Base-by-base conservation (phyloP, 441 rosid genomes). In the Monsonia emarginata region DNA sequence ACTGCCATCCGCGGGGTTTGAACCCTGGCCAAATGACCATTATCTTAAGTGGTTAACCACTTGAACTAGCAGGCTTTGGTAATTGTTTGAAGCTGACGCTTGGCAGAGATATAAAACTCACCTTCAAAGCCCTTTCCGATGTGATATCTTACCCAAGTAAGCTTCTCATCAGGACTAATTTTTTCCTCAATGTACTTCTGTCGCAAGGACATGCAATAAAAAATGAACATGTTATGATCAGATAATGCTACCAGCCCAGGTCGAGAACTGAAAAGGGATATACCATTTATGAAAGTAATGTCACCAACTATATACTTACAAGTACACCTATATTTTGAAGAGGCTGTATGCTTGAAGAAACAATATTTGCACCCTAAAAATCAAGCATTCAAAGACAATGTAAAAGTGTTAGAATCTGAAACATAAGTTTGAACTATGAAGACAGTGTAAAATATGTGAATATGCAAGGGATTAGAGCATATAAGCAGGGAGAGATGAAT, bases 341-440 rank as follows among this genome's bases (percentile, higher is more conserved):
- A 64, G 98, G 90, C 68, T 91, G 96, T 73, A 89, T 91, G 75
- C 86, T 84, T 4, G 92, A 84, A 62, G 77, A 83, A 68, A 91
- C 86, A 72, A 85, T 79, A 66, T 76, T 92, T 68, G 86, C 83
- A 54, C 77, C 96, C 96, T 87, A 73, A 72, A 64, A 30, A 61
- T 59, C 2, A 57, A 21, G 34, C 21, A 13, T 22, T 31, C 48
- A 60, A 32, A 48, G 65, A 18, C 34, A 19, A 54, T 11, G 1
- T 10, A 21, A 44, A 25, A 59, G 26, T 30, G 5, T 26, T 0
- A 30, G 57, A 60, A 30, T 30, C 34, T 28, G 2, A 46, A 6
- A 21, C 31, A 10, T 2, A 30, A 5, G 0, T 44, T 44, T 3
- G 21, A n/a, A 44, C n/a, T n/a, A n/a, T n/a, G 52, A 44, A 5